These are phyloP conservation scores for Anthoceros angustus DNA, from an alignment of 225 moss, liverwort and hornwort genomes.

Conservation along the genomic window DNA sequence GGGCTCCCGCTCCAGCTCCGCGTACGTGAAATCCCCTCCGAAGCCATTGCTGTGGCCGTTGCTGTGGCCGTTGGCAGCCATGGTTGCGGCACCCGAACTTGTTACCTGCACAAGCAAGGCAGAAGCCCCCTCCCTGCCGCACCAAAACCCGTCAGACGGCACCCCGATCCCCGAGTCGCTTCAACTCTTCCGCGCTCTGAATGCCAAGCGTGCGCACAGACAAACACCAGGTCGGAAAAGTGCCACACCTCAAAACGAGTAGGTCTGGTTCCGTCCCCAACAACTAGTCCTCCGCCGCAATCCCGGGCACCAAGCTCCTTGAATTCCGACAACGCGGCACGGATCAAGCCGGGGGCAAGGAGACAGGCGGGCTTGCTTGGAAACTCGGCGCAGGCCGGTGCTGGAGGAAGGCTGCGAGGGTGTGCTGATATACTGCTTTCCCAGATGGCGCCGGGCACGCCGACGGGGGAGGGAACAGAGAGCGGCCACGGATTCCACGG, in stretches of 20 bases:
- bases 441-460: background rate
- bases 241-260: no score
- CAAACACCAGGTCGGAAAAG: no score
- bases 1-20: conserved; percentile 56
- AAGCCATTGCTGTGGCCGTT: conserved; percentile 14
- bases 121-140: no score
- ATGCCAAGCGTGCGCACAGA: no score
- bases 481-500: conserved; percentile 2
- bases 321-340: background rate
- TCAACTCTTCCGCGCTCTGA: no score
- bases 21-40: conserved; percentile 47
- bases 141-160: no score
- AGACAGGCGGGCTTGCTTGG: background rate
- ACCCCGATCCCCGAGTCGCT: no score
- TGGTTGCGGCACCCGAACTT: background rate
- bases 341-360: background rate
- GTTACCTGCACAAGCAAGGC: no score
- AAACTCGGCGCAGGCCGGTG: background rate
- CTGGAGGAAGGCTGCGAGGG: background rate
- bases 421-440: background rate
- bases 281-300: no score
- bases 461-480: background rate
- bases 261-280: no score
- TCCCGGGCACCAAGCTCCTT: no score
- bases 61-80: background rate